These are phyloP conservation scores for Funneliformis mosseae DNA, from an alignment of 192 early-diverging fungal genomes.

Conservation along the genomic window DNA sequence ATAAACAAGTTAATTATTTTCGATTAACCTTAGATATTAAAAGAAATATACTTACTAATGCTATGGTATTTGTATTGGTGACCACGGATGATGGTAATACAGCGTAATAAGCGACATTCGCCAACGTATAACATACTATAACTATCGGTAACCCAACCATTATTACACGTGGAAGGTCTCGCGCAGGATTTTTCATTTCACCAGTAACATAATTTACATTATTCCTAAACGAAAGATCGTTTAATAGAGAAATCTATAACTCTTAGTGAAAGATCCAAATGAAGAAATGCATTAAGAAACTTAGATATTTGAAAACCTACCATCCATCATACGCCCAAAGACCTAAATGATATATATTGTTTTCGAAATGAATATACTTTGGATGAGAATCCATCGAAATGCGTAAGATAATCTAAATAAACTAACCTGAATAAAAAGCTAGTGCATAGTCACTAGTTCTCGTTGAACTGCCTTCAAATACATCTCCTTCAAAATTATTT, in stretches of 20 bases:
- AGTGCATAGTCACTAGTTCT: slow-evolving; percentile 70
- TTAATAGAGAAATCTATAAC: slow-evolving; percentile 4
- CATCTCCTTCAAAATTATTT: slow-evolving; percentile 61
- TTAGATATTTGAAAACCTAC: slow-evolving; percentile 53
- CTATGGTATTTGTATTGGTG: slow-evolving; percentile 65
- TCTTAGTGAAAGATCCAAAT: neutral
- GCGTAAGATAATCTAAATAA: slow-evolving; percentile 10
- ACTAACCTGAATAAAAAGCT: slow-evolving; percentile 67
- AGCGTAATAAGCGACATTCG: slow-evolving; percentile 82
- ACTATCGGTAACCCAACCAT: slow-evolving; percentile 73
- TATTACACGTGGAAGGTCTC: slow-evolving; percentile 80
- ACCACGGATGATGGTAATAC: slow-evolving; percentile 73
- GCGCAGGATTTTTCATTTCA: slow-evolving; percentile 81
- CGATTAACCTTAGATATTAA: neutral
- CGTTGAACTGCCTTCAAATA: slow-evolving; percentile 58
- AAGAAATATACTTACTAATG: slow-evolving; percentile 42
- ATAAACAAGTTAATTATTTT: neutral
- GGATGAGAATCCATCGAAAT: neutral
- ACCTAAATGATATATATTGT: slow-evolving; percentile 46
- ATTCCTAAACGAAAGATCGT: slow-evolving; percentile 65
- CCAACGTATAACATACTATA: slow-evolving; percentile 73
- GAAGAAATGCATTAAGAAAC: neutral
- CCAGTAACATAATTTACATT: slow-evolving; percentile 82
- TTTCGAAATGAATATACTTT: neutral
- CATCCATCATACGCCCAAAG: slow-evolving; percentile 66